Conservation (phyloP, 2,329 filamentous ascomycete genomes). For the Nothophaeocryptopus gaeumannii region DNA sequence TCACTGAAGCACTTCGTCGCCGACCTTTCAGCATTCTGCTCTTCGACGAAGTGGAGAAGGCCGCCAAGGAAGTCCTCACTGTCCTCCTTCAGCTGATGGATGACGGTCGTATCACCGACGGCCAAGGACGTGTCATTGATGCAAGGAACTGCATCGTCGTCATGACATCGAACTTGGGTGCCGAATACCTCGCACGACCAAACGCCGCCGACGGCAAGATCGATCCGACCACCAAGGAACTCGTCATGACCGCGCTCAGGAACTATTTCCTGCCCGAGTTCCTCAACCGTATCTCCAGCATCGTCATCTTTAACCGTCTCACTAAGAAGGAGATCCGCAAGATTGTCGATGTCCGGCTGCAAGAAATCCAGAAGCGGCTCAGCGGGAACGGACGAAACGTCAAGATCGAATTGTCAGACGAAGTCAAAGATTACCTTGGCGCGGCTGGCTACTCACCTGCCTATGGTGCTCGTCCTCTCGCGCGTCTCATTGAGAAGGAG, state of each 20-base stretch:
- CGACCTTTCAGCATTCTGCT: conserved; percentile 96
- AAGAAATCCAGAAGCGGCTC: conserved; percentile 90
- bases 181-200: conserved; percentile 83
- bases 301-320: conserved; percentile 97
- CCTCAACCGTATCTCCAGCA: conserved; percentile 93
- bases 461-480: conserved; percentile 86
- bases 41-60: conserved; percentile 98
- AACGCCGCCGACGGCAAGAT: conserved; percentile 77
- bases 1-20: conserved; percentile 89
- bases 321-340: conserved; percentile 84
- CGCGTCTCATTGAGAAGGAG: conserved; percentile 92
- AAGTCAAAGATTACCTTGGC: conserved; percentile 91
- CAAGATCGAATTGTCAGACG: conserved; percentile 72
- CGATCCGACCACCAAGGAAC: conserved; percentile 77
- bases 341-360: conserved; percentile 87
- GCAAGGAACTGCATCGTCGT: conserved; percentile 98
- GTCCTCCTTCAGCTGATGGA: conserved; percentile 99
- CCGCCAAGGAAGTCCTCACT: conserved; percentile 93
- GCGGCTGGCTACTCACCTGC: conserved; percentile 89
- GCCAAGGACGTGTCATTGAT: conserved; percentile 90
- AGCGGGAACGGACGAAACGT: conserved; percentile 80
- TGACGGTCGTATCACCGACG: conserved; percentile 96
- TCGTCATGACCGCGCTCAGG: conserved; percentile 86
- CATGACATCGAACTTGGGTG: conserved; percentile 97
- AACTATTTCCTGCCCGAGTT: conserved; percentile 98